Percentiles rank a stretch among this genome's conserved stretches.
Conservation (phyloP, 1,284 basidiomycete genomes). For the Cyathus olla region DNA sequence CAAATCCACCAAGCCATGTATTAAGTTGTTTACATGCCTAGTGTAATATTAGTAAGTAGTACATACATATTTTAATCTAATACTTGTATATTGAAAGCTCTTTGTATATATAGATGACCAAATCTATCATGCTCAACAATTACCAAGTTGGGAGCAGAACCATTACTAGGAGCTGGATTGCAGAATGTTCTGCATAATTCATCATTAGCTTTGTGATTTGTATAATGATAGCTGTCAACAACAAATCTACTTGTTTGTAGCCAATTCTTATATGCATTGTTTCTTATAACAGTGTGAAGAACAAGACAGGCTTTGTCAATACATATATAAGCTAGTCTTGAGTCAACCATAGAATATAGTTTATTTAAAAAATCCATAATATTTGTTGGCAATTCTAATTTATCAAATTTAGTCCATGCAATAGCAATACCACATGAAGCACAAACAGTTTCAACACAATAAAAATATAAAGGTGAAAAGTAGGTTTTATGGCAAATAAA, state of each 20-base stretch:
- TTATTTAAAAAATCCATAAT: constrained; percentile 26
- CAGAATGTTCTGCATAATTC: constrained; percentile 16
- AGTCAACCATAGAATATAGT: constrained; percentile 21
- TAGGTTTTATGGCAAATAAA: constrained; percentile 15
- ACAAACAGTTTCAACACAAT: constrained; percentile 31
- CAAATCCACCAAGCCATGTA: no score
- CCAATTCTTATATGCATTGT: constrained; percentile 18
- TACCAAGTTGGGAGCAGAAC: constrained; percentile 16
- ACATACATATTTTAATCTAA: no score
- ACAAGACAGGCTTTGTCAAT: constrained; percentile 35
- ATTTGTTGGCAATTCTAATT: constrained; percentile 34
- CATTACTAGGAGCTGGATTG: constrained; percentile 20
- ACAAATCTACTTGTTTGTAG: constrained; percentile 19
- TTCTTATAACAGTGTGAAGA: constrained; percentile 12
- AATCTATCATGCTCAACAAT: background rate
- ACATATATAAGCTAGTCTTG: constrained; percentile 23
- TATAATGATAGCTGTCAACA: constrained; percentile 31
- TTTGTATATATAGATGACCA: background rate
- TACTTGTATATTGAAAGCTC: constrained; percentile 9
- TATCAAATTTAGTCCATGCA: constrained; percentile 34
- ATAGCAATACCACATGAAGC: constrained; percentile 29
- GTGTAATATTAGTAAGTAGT: no score
- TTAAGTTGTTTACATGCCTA: no score
- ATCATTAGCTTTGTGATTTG: constrained; percentile 19
- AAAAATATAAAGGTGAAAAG: constrained; percentile 22